Percentiles rank a stretch among this genome's conserved stretches.
These are phyloP conservation scores for Sequoiadendron giganteum DNA, from an alignment of 75 land plant species.

Conservation along the genomic window DNA sequence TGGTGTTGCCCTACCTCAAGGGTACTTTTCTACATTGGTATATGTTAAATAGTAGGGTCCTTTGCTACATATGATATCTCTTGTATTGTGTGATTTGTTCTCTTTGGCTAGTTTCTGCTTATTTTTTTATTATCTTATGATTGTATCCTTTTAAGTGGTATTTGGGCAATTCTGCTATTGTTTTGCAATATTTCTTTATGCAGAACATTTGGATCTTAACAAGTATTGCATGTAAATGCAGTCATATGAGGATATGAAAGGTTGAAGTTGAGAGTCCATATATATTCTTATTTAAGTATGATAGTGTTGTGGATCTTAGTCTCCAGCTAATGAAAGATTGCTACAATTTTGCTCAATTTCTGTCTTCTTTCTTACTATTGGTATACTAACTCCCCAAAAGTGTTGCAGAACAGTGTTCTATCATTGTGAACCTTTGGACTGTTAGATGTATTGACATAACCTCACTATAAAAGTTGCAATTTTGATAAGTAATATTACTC, in stretches of 20 bases:
- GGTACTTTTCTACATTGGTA: no score
- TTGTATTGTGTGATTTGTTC: no score
- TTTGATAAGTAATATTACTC: neutral
- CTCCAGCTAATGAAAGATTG: neutral
- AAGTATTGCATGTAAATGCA: neutral
- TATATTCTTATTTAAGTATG: neutral
- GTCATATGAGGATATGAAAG: neutral
- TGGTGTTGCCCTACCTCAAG: no score
- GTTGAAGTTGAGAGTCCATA: neutral
- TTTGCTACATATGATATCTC: no score
- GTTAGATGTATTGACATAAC: neutral
- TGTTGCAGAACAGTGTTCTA: neutral
- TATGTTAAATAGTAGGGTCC: no score
- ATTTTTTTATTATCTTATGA: no score
- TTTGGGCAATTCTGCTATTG: no score
- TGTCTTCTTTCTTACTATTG: neutral
- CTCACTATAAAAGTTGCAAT: neutral
- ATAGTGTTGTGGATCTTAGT: neutral
- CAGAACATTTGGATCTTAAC: no score
- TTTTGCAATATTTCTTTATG: no score
- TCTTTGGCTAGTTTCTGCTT: no score
- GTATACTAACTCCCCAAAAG: neutral
- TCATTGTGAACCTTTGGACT: neutral
- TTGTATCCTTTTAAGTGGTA: no score
- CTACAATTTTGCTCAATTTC: neutral